Conservation (phyloP, 106 monocot genomes). For the Ottelia alismoides region DNA sequence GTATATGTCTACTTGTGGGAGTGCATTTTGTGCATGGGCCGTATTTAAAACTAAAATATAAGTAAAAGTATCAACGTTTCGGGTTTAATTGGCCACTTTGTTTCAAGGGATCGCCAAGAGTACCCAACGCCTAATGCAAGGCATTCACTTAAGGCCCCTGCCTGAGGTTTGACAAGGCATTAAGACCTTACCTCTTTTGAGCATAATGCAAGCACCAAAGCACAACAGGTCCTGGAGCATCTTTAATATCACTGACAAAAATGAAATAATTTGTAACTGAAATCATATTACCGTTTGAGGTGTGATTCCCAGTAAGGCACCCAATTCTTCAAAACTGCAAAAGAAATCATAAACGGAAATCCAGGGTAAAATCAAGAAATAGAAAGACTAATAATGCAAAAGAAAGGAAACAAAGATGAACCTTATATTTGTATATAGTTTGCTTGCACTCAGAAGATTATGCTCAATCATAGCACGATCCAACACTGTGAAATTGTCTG, state of each 20-base stretch:
- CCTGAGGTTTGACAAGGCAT: too few relatives aligned
- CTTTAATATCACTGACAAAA: not conserved
- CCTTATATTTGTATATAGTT: slow-evolving; percentile 98
- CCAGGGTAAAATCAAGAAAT: too few relatives aligned
- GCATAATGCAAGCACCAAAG: not conserved
- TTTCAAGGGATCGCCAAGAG: too few relatives aligned
- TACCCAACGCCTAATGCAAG: too few relatives aligned
- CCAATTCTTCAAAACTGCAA: slow-evolving; percentile 91
- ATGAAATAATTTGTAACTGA: not conserved
- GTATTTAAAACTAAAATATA: too few relatives aligned
- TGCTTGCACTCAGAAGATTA: slow-evolving; percentile 98
- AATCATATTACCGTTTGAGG: slow-evolving; percentile 65
- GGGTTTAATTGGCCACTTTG: too few relatives aligned
- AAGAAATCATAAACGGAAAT: slow-evolving; percentile 4
- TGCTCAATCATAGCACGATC: slow-evolving; percentile 99
- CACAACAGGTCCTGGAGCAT: not conserved
- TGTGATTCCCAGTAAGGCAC: slow-evolving; percentile 73
- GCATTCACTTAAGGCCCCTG: too few relatives aligned
- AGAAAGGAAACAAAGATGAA: too few relatives aligned
- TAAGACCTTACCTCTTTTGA: not conserved
- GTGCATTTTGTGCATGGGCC: too few relatives aligned
- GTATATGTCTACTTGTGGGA: too few relatives aligned
- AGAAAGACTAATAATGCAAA: too few relatives aligned
- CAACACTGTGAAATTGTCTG: slow-evolving; percentile 95
- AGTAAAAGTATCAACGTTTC: too few relatives aligned